These are phyloP conservation scores for Cyberlindnera xylosilytica DNA, from an alignment of 805 yeast species.

Conservation along the genomic window DNA sequence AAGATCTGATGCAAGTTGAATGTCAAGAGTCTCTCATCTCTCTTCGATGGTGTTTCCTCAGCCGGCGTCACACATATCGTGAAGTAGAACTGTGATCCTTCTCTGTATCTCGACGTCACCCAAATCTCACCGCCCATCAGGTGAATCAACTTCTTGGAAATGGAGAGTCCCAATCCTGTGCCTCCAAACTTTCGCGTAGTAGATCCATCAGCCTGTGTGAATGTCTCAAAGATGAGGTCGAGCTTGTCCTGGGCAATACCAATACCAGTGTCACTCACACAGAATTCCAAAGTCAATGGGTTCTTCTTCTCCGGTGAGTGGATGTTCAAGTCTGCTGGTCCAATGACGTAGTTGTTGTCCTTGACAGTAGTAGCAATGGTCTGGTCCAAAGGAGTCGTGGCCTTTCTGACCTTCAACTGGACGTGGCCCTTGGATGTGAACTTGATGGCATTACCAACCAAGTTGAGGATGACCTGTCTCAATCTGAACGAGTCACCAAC, in stretches of 20 bases:
- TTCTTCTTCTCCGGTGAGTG: constrained; percentile 18
- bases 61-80: constrained; percentile 80
- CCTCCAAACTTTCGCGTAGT: constrained; percentile 93
- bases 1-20: constrained; percentile 68
- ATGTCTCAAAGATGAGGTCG: constrained; percentile 83
- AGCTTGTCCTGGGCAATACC: constrained; percentile 85
- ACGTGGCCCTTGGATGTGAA: constrained; percentile 84
- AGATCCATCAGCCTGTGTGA: constrained; percentile 92
- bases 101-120: constrained; percentile 79
- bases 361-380: constrained; percentile 24
- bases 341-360: constrained; percentile 29
- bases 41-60: constrained; percentile 51
- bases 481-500: constrained; percentile 88
- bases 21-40: constrained; percentile 67
- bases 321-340: constrained; percentile 23
- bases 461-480: constrained; percentile 80
- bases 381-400: constrained; percentile 26
- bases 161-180: constrained; percentile 85
- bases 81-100: constrained; percentile 81
- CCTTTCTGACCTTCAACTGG: constrained; percentile 67
- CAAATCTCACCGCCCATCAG: constrained; percentile 93
- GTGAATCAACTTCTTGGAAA: constrained; percentile 82
- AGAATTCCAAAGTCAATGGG: constrained; percentile 64
- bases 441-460: constrained; percentile 88
- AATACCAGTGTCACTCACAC: constrained; percentile 88